Evolutionary conservation across 2,329 filamentous ascomycete genomes (phyloP), one percentile per base, ranked within the genome.

Genomic region (Atkinsonella hypoxylon): DNA sequence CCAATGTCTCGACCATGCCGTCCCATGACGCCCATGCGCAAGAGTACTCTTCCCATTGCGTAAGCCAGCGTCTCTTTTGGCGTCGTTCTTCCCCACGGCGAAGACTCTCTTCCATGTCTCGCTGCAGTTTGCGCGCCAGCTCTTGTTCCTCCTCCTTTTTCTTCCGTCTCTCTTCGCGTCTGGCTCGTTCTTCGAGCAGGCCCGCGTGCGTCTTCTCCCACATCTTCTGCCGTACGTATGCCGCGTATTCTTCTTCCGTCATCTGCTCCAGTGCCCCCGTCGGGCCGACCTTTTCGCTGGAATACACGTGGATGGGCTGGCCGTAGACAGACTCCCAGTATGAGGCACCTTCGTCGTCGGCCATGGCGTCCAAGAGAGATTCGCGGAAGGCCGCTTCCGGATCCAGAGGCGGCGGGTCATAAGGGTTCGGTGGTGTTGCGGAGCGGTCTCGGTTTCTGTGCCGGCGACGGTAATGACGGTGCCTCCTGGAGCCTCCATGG

Each of bases 311-410:
- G 47, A 97, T 85, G 0, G 93, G 91, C 64, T 97, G 91, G 1
- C 89, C 90, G 67, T 97, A 98, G n/a, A 98, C 87, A 15, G 81
- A 81, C 65, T 96, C 85, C 93, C 93, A 98, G 70, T 93, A 98
- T 8, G 82, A 79, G 2, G 93, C 93, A 45, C 91, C 93, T 69
- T 98, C 93, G 63, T 97, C 91, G 67, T 98, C 93, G 38, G 89
- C 91, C 67, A 98, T 84, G 32, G 93, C 93, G 66, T 98, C 93
- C 69, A 97, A 97, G 5, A 98, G 82, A 0, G 89, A 95, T 66
- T 95, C 88, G 31, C 88, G 83, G 65, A 98, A 98, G 1, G 91
- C 89, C 0, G 77, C 73, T 40, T 89, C 83, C 0, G 87, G 76
- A 57, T 85, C 79, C 15, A 87, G 71, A 0, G 71, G 64, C 2